Conservation (phyloP, 192 early-diverging fungal species). For the Chytriomyces hyalinus region DNA sequence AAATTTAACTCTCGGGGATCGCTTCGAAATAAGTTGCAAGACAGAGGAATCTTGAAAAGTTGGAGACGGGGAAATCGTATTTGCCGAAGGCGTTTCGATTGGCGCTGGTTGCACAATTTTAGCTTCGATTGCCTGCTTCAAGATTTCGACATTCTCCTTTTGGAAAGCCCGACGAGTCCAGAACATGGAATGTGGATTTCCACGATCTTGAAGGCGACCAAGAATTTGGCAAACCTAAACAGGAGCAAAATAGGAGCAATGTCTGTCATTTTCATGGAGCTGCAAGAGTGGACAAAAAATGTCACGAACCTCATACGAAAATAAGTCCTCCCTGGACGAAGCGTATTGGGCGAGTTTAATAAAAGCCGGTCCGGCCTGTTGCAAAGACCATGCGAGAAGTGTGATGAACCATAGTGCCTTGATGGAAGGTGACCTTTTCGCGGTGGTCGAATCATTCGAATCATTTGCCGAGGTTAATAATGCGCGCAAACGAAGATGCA, state of each 20-base stretch:
- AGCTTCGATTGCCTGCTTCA: slow-evolving; percentile 37
- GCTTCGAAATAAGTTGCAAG: background rate
- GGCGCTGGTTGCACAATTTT: too few relatives aligned
- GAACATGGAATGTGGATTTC: slow-evolving; percentile 74
- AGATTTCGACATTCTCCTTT: slow-evolving; percentile 37
- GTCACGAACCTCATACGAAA: slow-evolving; percentile 13
- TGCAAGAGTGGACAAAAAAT: background rate
- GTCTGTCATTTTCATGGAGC: slow-evolving; percentile 50
- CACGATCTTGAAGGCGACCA: slow-evolving; percentile 80
- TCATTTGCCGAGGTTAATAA: background rate
- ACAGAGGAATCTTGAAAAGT: background rate
- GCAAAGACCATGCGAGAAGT: slow-evolving; percentile 78
- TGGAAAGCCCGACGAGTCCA: slow-evolving; percentile 71
- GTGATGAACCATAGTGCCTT: slow-evolving; percentile 83
- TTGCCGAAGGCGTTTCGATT: too few relatives aligned
- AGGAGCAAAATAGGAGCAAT: slow-evolving; percentile 60
- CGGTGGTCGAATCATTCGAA: background rate
- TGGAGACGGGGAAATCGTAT: too few relatives aligned
- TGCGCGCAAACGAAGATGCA: background rate
- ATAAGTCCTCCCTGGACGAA: slow-evolving; percentile 84
- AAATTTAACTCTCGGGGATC: slow-evolving; percentile 48
- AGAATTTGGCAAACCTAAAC: slow-evolving; percentile 61
- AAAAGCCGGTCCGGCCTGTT: slow-evolving; percentile 91
- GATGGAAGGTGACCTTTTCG: background rate
- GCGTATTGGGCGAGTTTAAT: slow-evolving; percentile 95